A percentile compares a stretch with the other conserved stretches of the same genome.
phyloP scores from a whole-genome alignment of 768 basidiomycete genomes.

The Lentinula aciculospora region DNA sequence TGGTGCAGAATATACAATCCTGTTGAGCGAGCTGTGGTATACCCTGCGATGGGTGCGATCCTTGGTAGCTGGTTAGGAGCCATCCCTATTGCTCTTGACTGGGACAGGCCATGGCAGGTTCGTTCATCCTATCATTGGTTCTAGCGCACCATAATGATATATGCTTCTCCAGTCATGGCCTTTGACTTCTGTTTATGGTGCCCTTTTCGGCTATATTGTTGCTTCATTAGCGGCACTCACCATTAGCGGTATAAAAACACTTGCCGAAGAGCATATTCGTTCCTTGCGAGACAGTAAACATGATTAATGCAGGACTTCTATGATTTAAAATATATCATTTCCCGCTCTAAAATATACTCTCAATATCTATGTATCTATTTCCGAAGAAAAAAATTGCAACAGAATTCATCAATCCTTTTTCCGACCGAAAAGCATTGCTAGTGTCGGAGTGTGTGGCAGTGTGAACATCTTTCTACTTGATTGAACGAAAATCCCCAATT shows the following conservation, averaged over 20 bases:
- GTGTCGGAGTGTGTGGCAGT: no score
- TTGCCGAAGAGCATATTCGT: constrained; percentile 32
- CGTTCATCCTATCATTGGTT: constrained; percentile 15
- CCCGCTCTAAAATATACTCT: no score
- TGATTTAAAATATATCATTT: no score
- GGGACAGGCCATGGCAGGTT: constrained; percentile 98
- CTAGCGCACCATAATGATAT: background rate
- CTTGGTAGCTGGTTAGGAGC: constrained; percentile 78
- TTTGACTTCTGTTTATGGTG: constrained; percentile 68
- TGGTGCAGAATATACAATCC: constrained; percentile 47
- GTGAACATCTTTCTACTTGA: background rate
- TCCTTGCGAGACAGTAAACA: constrained; percentile 2
- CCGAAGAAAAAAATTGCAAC: no score
- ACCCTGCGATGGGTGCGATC: constrained; percentile 68
- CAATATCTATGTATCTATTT: no score
- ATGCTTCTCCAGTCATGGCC: constrained; percentile 69
- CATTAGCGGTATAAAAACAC: constrained; percentile 29
- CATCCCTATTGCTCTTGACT: constrained; percentile 87
- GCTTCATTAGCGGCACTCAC: constrained; percentile 53
- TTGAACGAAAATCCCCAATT: constrained; percentile 64
- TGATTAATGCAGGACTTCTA: no score
- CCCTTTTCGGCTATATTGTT: constrained; percentile 60
- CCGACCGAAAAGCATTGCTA: no score
- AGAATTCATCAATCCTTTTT: no score
- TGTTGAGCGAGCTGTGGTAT: constrained; percentile 73